Percentiles rank a stretch among this genome's conserved stretches.
phyloP scores from a whole-genome alignment of 73 alveolate species.

The Paramecium biaurelia region DNA sequence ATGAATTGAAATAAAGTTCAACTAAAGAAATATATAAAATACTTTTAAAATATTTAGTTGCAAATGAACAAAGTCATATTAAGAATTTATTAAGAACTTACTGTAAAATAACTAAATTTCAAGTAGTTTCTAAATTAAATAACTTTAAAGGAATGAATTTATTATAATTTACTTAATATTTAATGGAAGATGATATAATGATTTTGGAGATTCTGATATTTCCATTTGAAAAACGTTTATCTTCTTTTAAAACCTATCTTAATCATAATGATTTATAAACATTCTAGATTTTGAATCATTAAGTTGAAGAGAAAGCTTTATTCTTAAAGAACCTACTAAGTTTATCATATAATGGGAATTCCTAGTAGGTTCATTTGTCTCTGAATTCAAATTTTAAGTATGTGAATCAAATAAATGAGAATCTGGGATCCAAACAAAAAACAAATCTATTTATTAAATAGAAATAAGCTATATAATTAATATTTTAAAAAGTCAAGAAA shows the following conservation, averaged over 20 bases:
- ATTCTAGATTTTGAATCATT: neutral
- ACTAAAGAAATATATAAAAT: neutral
- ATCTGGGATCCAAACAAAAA: neutral
- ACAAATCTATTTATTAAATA: neutral
- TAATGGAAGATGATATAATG: neutral
- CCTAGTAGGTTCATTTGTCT: neutral
- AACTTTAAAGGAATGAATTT: neutral
- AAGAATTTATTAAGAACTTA: slow-evolving; percentile 8
- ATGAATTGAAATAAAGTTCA: neutral
- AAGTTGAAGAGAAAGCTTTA: neutral
- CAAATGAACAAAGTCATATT: neutral
- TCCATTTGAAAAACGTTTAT: neutral
- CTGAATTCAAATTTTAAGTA: neutral
- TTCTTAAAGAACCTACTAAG: neutral
- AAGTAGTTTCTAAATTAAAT: neutral
- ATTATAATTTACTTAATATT: neutral
- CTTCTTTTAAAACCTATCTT: slow-evolving; percentile 3
- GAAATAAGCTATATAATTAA: neutral
- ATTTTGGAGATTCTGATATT: neutral
- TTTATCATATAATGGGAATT: neutral
- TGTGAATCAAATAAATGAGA: neutral
- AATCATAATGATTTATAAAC: neutral
- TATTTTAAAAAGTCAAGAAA: neutral
- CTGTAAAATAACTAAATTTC: neutral
- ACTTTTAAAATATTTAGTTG: neutral